Percentiles rank a stretch among this genome's conserved stretches.
These are phyloP conservation scores for Mycena rosella DNA, from an alignment of 768 basidiomycete genomes.

Conservation along the genomic window DNA sequence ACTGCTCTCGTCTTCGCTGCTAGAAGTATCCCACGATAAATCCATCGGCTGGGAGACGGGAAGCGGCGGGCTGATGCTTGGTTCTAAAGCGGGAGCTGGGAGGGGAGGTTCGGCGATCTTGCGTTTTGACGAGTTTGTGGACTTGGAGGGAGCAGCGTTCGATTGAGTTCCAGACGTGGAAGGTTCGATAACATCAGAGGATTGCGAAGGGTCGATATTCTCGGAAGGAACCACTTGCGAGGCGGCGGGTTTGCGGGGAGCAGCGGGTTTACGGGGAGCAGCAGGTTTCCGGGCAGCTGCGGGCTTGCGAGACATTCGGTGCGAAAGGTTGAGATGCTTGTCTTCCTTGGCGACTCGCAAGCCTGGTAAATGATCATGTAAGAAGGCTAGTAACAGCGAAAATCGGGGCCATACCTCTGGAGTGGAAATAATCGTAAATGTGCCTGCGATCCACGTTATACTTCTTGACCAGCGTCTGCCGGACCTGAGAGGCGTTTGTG, in stretches of 20 bases:
- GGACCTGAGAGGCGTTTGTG: slow-evolving; percentile 12
- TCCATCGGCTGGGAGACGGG: slow-evolving; percentile 15
- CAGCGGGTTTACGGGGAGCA: slow-evolving; percentile 4
- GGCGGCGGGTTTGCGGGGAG: not conserved
- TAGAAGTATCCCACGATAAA: slow-evolving; percentile 22
- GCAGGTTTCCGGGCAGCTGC: slow-evolving; percentile 15
- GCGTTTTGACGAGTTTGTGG: slow-evolving; percentile 12
- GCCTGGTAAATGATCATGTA: slow-evolving; percentile 45
- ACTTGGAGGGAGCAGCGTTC: not conserved
- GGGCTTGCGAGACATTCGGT: slow-evolving; percentile 45
- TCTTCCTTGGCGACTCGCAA: slow-evolving; percentile 76
- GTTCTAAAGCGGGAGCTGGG: not conserved
- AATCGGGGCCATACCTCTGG: slow-evolving; percentile 49
- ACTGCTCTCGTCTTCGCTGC: slow-evolving; percentile 24
- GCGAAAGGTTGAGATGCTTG: slow-evolving; percentile 65
- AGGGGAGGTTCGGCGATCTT: not conserved
- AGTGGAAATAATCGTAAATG: slow-evolving; percentile 65
- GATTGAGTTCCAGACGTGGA: not conserved
- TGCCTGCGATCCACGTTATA: slow-evolving; percentile 33
- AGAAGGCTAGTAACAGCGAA: not conserved
- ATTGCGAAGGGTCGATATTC: not conserved
- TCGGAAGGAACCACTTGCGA: not conserved
- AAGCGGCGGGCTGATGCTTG: slow-evolving; percentile 16
- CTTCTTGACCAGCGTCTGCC: slow-evolving; percentile 30
- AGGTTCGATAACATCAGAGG: not conserved